phyloP scores from a whole-genome alignment of 1,139 yeast genomes.

The Lodderomyces orthopsilosis region DNA sequence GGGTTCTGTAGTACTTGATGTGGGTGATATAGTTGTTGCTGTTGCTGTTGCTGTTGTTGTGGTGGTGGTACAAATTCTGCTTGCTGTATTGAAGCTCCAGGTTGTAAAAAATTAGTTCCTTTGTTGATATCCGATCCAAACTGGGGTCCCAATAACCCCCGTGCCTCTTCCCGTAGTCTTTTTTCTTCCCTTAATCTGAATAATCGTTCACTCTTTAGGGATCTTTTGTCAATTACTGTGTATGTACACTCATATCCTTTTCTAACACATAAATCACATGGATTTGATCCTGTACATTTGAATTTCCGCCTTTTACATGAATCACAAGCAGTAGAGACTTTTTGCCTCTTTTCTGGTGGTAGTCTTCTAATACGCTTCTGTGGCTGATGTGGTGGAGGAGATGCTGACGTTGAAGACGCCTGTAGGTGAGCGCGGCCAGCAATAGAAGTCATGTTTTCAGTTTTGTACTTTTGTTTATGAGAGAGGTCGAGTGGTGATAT shows the following conservation, averaged over 20 bases:
- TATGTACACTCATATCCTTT: slow-evolving; percentile 25
- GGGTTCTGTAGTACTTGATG: background rate
- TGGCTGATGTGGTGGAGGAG: background rate
- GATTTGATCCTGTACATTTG: slow-evolving; percentile 30
- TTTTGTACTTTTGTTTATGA: too few species aligned
- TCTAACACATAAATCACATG: slow-evolving; percentile 27
- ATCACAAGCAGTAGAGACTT: slow-evolving; percentile 42
- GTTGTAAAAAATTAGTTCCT: background rate
- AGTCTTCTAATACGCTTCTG: slow-evolving; percentile 17
- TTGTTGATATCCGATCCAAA: background rate
- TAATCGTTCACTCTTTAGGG: slow-evolving; percentile 27
- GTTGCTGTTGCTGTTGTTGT: slow-evolving; percentile 2
- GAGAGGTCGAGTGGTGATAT: too few species aligned
- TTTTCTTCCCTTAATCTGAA: slow-evolving; percentile 14
- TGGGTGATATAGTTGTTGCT: background rate
- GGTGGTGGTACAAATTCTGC: background rate
- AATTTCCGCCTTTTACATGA: slow-evolving; percentile 37
- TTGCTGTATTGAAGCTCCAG: background rate
- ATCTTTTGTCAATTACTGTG: slow-evolving; percentile 26
- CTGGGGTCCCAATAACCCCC: background rate
- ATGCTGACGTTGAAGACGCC: background rate
- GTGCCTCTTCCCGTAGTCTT: slow-evolving; percentile 3
- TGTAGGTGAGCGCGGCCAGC: background rate
- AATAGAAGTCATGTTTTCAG: background rate
- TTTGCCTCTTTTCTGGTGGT: slow-evolving; percentile 26